Conservation (phyloP, 192 early-diverging fungal species). For the Coemansia sp. region DNA sequence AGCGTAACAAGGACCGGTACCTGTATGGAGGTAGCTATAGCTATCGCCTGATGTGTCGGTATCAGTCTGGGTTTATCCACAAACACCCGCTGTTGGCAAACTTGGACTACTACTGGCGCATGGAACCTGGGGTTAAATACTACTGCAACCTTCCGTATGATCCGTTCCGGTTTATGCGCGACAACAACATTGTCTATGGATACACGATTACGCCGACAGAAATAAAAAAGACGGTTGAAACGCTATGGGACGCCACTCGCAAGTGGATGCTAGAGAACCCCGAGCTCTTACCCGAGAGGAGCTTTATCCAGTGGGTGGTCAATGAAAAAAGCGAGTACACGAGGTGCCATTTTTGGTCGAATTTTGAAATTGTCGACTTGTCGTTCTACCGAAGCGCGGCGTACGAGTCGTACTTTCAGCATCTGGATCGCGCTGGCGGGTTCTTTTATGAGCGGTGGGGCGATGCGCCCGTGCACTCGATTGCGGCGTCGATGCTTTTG, state of each 20-base stretch:
- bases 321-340: constrained; percentile 51
- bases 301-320: constrained; percentile 52
- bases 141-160: constrained; percentile 56
- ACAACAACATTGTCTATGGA: constrained; percentile 53
- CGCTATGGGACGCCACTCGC: constrained; percentile 50
- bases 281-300: constrained; percentile 54
- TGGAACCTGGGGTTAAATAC: constrained; percentile 57
- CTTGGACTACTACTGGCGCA: constrained; percentile 60
- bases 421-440: constrained; percentile 72
- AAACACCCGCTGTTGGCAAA: constrained; percentile 57
- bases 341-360: constrained; percentile 72
- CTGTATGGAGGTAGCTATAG: constrained; percentile 66
- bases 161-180: constrained; percentile 58
- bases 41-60: constrained; percentile 56
- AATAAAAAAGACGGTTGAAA: constrained; percentile 51
- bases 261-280: constrained; percentile 57
- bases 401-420: constrained; percentile 66
- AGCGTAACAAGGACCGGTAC: constrained; percentile 51
- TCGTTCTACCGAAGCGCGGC: constrained; percentile 65
- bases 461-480: constrained; percentile 63
- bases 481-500: constrained; percentile 61
- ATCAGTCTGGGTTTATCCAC: constrained; percentile 51
- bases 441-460: constrained; percentile 82
- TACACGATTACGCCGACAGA: constrained; percentile 57
- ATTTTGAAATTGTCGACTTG: constrained; percentile 77